These are phyloP conservation scores for Whalleya microplaca DNA, from an alignment of 2,329 filamentous ascomycete genomes.

Conservation along the genomic window DNA sequence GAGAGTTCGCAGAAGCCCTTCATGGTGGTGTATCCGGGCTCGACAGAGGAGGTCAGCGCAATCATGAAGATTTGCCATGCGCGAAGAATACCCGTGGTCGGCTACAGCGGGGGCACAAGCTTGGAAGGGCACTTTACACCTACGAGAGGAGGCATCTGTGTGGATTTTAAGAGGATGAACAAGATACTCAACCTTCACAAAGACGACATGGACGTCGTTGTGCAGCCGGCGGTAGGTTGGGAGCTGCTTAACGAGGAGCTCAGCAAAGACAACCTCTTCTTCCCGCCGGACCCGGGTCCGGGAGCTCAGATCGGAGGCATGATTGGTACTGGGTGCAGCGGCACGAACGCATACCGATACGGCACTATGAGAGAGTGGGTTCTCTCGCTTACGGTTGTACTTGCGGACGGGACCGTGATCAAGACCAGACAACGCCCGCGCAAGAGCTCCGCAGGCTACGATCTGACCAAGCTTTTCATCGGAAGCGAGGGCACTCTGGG, in stretches of 20 bases:
- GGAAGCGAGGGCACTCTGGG: slow-evolving; percentile 83
- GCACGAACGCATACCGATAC: slow-evolving; percentile 83
- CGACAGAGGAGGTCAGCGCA: slow-evolving; percentile 72
- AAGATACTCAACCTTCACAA: slow-evolving; percentile 70
- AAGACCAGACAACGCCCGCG: slow-evolving; percentile 78
- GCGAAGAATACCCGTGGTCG: slow-evolving; percentile 72
- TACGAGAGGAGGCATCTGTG: slow-evolving; percentile 73
- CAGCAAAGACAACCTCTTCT: slow-evolving; percentile 71
- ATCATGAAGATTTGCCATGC: slow-evolving; percentile 78
- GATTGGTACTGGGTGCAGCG: slow-evolving; percentile 68
- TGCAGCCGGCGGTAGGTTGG: slow-evolving; percentile 79
- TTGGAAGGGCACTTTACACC: slow-evolving; percentile 78
- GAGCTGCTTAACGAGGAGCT: slow-evolving; percentile 75
- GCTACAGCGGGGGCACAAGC: slow-evolving; percentile 77
- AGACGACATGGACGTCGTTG: slow-evolving; percentile 68
- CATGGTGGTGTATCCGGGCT: slow-evolving; percentile 72
- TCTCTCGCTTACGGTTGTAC: slow-evolving; percentile 76
- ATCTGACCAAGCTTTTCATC: slow-evolving; percentile 77
- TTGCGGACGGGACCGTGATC: slow-evolving; percentile 80
- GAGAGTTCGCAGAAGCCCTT: slow-evolving; percentile 58
- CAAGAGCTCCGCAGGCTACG: slow-evolving; percentile 82
- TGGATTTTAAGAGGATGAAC: slow-evolving; percentile 78
- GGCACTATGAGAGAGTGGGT: slow-evolving; percentile 93
- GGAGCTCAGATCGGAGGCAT: slow-evolving; percentile 85
- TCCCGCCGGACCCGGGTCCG: slow-evolving; percentile 82